A percentile compares a stretch with the other conserved stretches of the same genome.
phyloP scores from a whole-genome alignment of 129 eudicot species.

The Smallanthus sonchifolius region DNA sequence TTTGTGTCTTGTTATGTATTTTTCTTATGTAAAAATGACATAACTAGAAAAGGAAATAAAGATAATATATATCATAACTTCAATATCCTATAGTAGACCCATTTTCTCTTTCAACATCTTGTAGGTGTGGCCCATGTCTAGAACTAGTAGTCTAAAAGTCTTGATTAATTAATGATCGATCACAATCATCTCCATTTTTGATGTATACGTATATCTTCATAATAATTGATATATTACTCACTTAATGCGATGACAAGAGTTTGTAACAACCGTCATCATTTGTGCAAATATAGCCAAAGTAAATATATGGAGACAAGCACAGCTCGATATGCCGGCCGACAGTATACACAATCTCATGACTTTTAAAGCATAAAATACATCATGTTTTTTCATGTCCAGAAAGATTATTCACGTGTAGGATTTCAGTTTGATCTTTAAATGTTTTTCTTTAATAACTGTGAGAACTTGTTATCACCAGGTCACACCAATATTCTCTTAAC shows the following conservation, averaged over 20 bases:
- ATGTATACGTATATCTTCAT: not conserved
- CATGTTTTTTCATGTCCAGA: conserved; percentile 13
- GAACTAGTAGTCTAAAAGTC: not conserved
- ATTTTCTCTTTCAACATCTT: not conserved
- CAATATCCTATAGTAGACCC: conserved; percentile 1
- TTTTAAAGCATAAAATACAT: not conserved
- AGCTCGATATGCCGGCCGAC: not conserved
- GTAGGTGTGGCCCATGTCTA: not conserved
- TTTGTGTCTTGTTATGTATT: too few relatives aligned
- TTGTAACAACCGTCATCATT: not conserved
- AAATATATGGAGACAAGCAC: not conserved
- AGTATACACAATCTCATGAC: not conserved
- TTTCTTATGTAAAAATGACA: not conserved
- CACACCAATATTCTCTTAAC: too few relatives aligned
- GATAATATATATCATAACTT: not conserved
- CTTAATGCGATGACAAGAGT: not conserved
- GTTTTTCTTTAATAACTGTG: too few relatives aligned
- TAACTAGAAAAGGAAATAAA: not conserved
- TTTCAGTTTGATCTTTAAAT: not conserved
- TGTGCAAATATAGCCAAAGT: not conserved
- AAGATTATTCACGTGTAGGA: not conserved
- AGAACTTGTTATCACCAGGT: too few relatives aligned
- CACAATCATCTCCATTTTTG: not conserved
- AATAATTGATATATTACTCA: not conserved
- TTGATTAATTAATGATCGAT: not conserved